These are phyloP conservation scores for Cystoderma amianthinum DNA, from an alignment of 768 basidiomycete genomes.

Conservation along the genomic window DNA sequence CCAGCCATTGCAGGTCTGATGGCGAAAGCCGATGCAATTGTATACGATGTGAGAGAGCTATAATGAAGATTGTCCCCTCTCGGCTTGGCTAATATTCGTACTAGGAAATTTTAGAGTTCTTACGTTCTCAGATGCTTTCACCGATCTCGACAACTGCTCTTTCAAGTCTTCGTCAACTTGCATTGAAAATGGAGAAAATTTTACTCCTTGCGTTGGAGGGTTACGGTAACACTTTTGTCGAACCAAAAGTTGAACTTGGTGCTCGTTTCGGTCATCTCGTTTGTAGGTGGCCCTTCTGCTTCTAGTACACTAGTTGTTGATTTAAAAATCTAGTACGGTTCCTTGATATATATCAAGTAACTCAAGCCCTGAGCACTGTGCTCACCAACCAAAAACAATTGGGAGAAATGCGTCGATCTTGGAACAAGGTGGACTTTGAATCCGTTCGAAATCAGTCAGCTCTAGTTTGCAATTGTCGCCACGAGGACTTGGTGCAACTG, in stretches of 20 bases:
- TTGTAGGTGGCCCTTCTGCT: conserved; percentile 42
- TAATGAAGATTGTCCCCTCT: too few relatives aligned
- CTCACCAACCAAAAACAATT: conserved; percentile 83
- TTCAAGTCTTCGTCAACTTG: conserved; percentile 69
- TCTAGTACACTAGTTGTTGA: conserved; percentile 6
- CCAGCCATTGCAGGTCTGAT: conserved; percentile 85
- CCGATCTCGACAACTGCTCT: conserved; percentile 64
- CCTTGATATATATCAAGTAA: conserved; percentile 89
- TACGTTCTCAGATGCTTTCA: conserved; percentile 80
- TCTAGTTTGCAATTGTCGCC: conserved; percentile 87
- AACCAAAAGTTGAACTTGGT: conserved; percentile 86
- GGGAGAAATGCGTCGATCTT: conserved; percentile 79
- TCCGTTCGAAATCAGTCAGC: conserved; percentile 91
- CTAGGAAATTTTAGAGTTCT: conserved; percentile 82
- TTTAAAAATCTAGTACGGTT: conserved; percentile 59
- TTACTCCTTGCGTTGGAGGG: conserved; percentile 72
- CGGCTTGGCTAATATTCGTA: conserved; percentile 11
- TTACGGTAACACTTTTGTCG: conserved; percentile 85
- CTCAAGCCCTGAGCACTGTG: conserved; percentile 83
- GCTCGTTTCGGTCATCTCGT: conserved; percentile 89
- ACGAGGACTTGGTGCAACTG: conserved; percentile 81
- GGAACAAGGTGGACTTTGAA: conserved; percentile 86
- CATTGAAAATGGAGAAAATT: conserved; percentile 90
- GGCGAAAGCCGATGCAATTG: conserved; percentile 84
- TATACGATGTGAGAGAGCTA: conserved; percentile 88